Conservation (phyloP, 352 stramenopile species). For the Pythium aphanidermatum region DNA sequence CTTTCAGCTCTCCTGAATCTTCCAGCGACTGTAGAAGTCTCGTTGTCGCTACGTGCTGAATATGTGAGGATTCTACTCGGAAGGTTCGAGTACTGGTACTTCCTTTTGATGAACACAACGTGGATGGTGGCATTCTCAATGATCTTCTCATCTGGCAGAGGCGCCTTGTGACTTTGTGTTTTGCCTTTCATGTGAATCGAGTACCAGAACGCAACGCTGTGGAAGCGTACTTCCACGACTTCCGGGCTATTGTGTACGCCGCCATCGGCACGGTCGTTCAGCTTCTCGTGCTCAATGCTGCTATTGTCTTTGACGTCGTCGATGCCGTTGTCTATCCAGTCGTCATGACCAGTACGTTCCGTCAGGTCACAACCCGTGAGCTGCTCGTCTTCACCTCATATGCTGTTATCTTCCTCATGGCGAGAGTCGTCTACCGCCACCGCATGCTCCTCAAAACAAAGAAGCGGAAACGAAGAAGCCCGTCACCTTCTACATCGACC, state of each 20-base stretch:
- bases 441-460: neutral
- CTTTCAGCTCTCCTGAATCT: no score
- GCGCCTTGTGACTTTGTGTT: no score
- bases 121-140: neutral
- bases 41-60: no score
- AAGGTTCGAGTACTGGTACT: constrained; percentile 13
- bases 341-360: neutral
- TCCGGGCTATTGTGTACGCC: neutral
- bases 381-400: neutral
- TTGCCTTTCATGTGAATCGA: constrained; percentile 1
- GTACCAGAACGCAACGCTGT: no score
- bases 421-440: neutral
- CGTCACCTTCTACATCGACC: no score
- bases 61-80: no score
- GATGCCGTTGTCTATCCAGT: neutral
- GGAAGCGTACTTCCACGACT: neutral
- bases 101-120: neutral
- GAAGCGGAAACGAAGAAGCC: neutral
- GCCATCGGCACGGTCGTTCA: neutral
- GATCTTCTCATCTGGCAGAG: neutral
- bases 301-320: neutral
- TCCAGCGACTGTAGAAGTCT: no score
- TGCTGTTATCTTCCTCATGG: neutral
- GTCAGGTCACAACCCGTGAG: neutral
- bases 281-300: neutral